Percentiles rank a stretch among this genome's conserved stretches.
Evolutionary conservation across 768 basidiomycete species (phyloP).

Genomic region (Phaeotremella skinneri): DNA sequence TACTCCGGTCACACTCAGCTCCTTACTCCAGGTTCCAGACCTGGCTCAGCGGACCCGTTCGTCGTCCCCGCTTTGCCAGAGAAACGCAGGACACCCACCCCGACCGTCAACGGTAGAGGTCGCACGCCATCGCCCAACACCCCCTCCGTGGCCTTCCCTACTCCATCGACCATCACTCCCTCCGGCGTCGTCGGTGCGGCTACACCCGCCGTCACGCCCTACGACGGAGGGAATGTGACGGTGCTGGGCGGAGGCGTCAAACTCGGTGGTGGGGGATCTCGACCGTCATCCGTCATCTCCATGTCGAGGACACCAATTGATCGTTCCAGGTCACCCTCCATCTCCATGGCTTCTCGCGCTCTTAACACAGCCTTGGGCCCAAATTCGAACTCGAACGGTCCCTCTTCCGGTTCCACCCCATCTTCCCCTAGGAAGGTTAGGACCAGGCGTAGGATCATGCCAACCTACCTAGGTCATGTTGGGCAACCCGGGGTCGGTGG

Average conservation of each 20-base stretch:
- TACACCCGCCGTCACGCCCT: constrained; percentile 47
- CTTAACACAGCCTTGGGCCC: constrained; percentile 31
- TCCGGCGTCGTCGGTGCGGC: constrained; percentile 4
- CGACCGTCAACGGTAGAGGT: constrained; percentile 11
- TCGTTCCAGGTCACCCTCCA: constrained; percentile 40
- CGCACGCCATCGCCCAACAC: constrained; percentile 22
- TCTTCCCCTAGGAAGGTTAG: constrained; percentile 27
- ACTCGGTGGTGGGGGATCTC: constrained; percentile 46
- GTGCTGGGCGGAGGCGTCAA: constrained; percentile 53
- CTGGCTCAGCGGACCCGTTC: constrained; percentile 40
- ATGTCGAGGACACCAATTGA: constrained; percentile 21
- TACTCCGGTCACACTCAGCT: constrained; percentile 37
- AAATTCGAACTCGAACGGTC: constrained; percentile 4
- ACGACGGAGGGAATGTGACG: constrained; percentile 53
- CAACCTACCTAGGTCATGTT: constrained; percentile 42
- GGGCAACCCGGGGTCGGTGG: constrained; percentile 44
- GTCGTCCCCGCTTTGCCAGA: constrained; percentile 7
- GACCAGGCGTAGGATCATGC: constrained; percentile 45
- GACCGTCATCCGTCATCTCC: constrained; percentile 29
- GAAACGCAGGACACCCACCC: constrained; percentile 8
- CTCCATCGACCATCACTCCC: constrained; percentile 18
- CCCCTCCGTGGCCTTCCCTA: constrained; percentile 6
- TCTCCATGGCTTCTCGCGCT: constrained; percentile 41
- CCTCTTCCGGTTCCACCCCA: constrained; percentile 5
- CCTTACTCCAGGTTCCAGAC: constrained; percentile 38